Base-by-base conservation (phyloP, 305 asterid species). In the Fraxinus xanthoxyloides region DNA sequence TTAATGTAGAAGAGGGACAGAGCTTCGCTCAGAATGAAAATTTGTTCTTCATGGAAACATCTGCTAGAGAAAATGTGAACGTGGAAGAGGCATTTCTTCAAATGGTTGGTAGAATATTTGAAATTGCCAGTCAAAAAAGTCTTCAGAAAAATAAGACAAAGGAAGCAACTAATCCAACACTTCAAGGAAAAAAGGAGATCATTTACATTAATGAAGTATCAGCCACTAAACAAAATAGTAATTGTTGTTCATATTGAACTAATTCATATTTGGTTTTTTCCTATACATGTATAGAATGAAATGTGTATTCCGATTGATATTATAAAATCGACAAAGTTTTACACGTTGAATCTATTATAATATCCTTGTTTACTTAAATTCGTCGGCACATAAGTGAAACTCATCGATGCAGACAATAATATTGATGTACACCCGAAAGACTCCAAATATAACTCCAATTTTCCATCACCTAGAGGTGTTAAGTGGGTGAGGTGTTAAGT, bases 31-130 rank as follows among this genome's bases (percentile, higher is more conserved):
- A 92, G 54, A 82, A 90, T 0, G 97, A 94, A 85, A 86, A 88
- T 5, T 40, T 94, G 0, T 86, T 89, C 0, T 94, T 94, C 75
- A 85, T 93, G 90, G 97, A 94, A 76, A 94, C 98, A 34, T 94
- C 97, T 26, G 97, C 97, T 5, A 94, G 88, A 86, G 97, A 92
- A 65, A 94, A 92, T 72, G 6, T 92, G 80, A 94, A 94, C 65
- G 98, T 94, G 72, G 98, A 93, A 82, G 94, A 93, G 74, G 98
- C 97, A 32, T 94, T 94, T 75, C 85, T 90, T 3, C 88, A 88
- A 24, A 92, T 94, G 98, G 89, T 94, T 81, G 87, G 82, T 12
- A 91, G 81, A 70, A 94, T 93, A 61, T 92, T 90, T 78, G 89
- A 92, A 56, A 70, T 87, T 85, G 84, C 84, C 5, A 89, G 91